A percentile compares a stretch with the other conserved stretches of the same genome.
These are phyloP conservation scores for Echinochloa phyllopogon DNA, from an alignment of 176 grass and related monocot genomes.

Conservation along the genomic window DNA sequence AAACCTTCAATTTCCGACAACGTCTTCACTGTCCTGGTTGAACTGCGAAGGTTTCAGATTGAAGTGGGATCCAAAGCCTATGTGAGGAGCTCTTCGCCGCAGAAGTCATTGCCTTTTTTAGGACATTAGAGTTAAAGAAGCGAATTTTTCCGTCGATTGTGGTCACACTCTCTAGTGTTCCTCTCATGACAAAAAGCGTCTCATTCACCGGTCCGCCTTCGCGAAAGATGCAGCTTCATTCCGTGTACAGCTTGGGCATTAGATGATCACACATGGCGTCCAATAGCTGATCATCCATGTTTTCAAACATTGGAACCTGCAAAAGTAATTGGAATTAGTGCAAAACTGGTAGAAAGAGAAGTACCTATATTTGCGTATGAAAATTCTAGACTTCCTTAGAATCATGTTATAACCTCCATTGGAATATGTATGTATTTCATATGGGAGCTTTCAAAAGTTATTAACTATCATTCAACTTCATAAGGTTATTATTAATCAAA, in stretches of 20 bases:
- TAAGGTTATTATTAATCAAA: background rate
- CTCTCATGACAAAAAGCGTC: constrained; percentile 90
- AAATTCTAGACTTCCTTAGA: background rate
- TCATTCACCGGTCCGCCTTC: constrained; percentile 83
- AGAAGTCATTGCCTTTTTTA: constrained; percentile 85
- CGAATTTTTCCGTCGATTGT: constrained; percentile 73
- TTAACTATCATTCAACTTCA: background rate
- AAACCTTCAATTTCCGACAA: constrained; percentile 86
- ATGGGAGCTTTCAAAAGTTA: background rate
- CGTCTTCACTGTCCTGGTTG: constrained; percentile 74
- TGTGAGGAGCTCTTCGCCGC: constrained; percentile 90
- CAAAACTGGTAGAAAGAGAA: background rate
- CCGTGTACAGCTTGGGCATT: constrained; percentile 72
- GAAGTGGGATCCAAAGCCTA: constrained; percentile 81
- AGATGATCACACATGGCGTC: constrained; percentile 78
- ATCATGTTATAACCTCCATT: background rate
- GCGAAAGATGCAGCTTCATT: constrained; percentile 66
- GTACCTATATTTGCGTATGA: background rate
- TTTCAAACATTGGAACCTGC: constrained; percentile 81
- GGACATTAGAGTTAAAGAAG: constrained; percentile 73
- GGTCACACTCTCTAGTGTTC: constrained; percentile 65
- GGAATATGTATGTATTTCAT: background rate
- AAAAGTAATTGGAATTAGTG: background rate
- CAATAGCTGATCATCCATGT: constrained; percentile 85
- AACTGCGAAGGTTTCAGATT: constrained; percentile 67